Conservation (phyloP, 2,329 filamentous ascomycete species). For the Fusarium sp. region DNA sequence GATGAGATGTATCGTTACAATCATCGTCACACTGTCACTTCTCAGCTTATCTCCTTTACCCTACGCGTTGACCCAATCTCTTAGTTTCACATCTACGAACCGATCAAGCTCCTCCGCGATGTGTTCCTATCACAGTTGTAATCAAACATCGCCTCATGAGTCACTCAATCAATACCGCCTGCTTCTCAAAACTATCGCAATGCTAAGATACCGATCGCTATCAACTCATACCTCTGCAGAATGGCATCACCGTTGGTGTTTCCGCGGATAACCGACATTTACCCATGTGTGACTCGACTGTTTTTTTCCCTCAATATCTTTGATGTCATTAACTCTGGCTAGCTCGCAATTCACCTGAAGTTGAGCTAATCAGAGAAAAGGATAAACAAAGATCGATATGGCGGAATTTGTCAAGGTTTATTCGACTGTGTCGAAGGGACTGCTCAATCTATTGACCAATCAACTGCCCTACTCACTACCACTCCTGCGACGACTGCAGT, state of each 20-base stretch:
- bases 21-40: too few species aligned
- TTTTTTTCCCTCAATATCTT: not conserved
- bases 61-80: too few species aligned
- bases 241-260: conserved; percentile 6
- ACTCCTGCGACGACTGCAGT: conserved; percentile 72
- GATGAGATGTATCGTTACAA: too few species aligned
- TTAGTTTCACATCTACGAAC: too few species aligned
- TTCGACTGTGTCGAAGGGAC: conserved; percentile 45
- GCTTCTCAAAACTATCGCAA: not conserved
- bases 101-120: too few species aligned
- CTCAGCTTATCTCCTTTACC: too few species aligned
- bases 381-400: conserved; percentile 19
- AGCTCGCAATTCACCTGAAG: not conserved
- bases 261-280: conserved; percentile 38
- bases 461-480: conserved; percentile 69
- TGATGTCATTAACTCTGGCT: not conserved
- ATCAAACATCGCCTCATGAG: not conserved
- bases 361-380: not conserved
- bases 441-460: conserved; percentile 60
- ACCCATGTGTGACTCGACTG: conserved; percentile 16
- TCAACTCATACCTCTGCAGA: conserved; percentile 18
- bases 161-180: not conserved
- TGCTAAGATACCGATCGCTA: not conserved
- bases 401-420: conserved; percentile 38
- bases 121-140: too few species aligned